Percentiles rank a stretch among this genome's conserved stretches.
phyloP scores from a whole-genome alignment of 139 green algal genomes.

The Micractinium sp. region DNA sequence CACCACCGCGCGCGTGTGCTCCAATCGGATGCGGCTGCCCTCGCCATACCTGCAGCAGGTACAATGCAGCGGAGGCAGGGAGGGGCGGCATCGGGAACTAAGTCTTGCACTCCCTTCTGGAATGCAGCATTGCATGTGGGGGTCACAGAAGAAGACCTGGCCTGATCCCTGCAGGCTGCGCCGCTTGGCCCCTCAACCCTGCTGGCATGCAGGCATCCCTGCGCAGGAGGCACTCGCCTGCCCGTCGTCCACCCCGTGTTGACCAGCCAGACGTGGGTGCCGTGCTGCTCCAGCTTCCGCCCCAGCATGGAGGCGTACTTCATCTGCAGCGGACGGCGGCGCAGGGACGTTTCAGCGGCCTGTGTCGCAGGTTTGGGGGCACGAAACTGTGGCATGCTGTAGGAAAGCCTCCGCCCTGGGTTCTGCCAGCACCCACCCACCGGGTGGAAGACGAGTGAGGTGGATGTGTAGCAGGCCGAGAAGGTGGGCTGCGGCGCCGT shows the following conservation, averaged over 20 bases:
- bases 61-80: not conserved
- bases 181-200: too few species aligned
- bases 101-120: too few species aligned
- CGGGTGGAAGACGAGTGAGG: slow-evolving; percentile 66
- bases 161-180: too few species aligned
- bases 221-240: not conserved
- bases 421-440: not conserved
- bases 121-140: too few species aligned
- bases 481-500: slow-evolving; percentile 94
- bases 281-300: slow-evolving; percentile 86
- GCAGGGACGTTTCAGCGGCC: too few species aligned
- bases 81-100: too few species aligned
- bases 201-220: too few species aligned
- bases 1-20: slow-evolving; percentile 92
- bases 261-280: slow-evolving; percentile 84
- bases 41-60: slow-evolving; percentile 69
- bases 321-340: not conserved
- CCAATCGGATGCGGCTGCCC: slow-evolving; percentile 87
- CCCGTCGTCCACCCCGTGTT: slow-evolving; percentile 87
- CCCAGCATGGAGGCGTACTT: slow-evolving; percentile 90
- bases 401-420: too few species aligned
- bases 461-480: slow-evolving; percentile 78
- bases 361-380: too few species aligned
- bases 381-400: too few species aligned
- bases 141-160: too few species aligned